Base-by-base conservation (phyloP, 495 filamentous ascomycete species). In the Lasiosphaeriaceae sp. region DNA sequence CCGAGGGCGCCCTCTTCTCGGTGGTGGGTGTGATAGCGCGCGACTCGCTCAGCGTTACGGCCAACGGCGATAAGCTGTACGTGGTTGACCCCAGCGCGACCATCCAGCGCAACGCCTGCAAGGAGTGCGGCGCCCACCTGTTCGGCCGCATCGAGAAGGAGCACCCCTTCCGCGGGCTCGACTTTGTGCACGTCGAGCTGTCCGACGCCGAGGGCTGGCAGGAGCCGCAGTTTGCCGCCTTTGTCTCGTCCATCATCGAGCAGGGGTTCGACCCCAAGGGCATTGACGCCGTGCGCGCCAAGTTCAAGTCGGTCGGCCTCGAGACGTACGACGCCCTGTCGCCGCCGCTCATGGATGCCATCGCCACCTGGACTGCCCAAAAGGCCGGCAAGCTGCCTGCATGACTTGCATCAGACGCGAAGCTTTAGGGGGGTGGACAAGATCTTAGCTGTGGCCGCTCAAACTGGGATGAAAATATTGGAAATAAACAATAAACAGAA, bases 181-280 rank as follows among this genome's bases (percentile, higher is more conserved):
- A 83, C 61, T 85, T 85, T 68, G 80, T 85, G 14, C 82, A 86
- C 64, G 74, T 72, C 0, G 82, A 86, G 63, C 61, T 86, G 45
- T 80, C 78, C 20, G 69, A 78, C 29, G 66, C 77, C 48, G 66
- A 73, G 57, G 82, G 83, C 35, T 85, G 83, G 82, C 81, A 85
- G 66, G 82, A 83, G 68, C 79, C 79, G 5, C 83, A 84, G 66
- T 85, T 86, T 62, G 82, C 82, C 2, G 83, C 74, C 2, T 85
- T 85, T 58, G 80, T 85, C 37, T 77, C 73, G 37, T 80, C 75
- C 39, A 81, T 85, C 56, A 84, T 86, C 60, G 82, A 85, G 75
- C 79, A 84, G 63, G 83, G 82, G 4, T 82, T 78, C 54, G 68
- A 79, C 52, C 82, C 82, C 5, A 64, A 69, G 19, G 64, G 65